Conservation (phyloP, 1,284 basidiomycete genomes). For the Uromyces viciae-fabae region DNA sequence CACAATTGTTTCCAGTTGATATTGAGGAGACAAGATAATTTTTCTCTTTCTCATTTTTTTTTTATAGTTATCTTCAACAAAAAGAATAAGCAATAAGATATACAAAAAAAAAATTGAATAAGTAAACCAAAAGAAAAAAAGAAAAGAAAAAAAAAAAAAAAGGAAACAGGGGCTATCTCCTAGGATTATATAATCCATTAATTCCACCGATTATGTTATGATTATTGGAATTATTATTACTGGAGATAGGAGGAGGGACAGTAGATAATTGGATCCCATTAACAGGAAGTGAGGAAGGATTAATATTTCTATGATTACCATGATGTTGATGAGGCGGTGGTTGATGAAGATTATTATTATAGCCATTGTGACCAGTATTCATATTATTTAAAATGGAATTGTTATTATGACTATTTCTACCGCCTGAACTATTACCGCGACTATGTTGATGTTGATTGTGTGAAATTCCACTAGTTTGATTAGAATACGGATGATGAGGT, state of each 20-base stretch:
- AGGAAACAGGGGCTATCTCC: neutral
- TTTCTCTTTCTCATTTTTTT: too few relatives aligned
- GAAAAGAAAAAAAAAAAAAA: neutral
- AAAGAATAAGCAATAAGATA: neutral
- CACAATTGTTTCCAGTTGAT: too few relatives aligned
- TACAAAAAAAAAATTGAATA: neutral
- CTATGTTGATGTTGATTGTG: too few relatives aligned
- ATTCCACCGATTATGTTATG: neutral
- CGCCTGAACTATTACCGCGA: too few relatives aligned
- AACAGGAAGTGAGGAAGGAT: neutral
- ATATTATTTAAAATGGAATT: too few relatives aligned
- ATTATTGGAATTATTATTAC: neutral
- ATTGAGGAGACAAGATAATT: too few relatives aligned
- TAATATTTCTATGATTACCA: neutral
- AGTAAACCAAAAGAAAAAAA: neutral
- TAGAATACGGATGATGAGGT: neutral
- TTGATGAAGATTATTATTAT: neutral
- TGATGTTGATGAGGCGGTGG: neutral
- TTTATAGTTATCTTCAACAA: too few relatives aligned
- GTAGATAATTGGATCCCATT: neutral
- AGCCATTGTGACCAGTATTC: too few relatives aligned
- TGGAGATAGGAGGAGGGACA: neutral
- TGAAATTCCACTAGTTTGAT: too few relatives aligned
- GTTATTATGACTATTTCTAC: too few relatives aligned
- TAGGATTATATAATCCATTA: neutral